Base-by-base conservation (phyloP, 2,329 filamentous ascomycete species). In the Penicillium sp. region DNA sequence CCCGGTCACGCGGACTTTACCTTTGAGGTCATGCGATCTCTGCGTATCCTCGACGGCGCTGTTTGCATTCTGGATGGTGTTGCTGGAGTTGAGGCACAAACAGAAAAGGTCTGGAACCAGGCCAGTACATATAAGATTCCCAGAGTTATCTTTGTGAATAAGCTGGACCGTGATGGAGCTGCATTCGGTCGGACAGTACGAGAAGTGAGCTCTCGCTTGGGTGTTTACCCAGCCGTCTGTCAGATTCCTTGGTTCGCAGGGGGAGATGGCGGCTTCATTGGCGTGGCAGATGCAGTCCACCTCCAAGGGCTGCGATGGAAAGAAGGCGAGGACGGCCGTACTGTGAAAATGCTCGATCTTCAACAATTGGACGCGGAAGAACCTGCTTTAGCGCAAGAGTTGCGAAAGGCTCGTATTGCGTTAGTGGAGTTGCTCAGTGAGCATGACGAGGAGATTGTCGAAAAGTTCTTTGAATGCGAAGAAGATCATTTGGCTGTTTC, bases 1-100 rank as follows among this genome's bases (percentile, higher is more conserved):
- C 94, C 94, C 2, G 94, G 94, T 1, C 94, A 99, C 69, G 92
- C 95, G 21, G 94, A 99, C 71, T 99, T 99, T 66, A 92, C 93
- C 0, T 97, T 97, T 67, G 94, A 99, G 72, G 94, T 97, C 2
- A 83, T 97, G 61, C 86, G 94, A 11, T 97, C 93, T 31, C 79
- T 97, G 6, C 87, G 91, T 18, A 88, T 96, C 32, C 81, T 96
- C 0, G 92, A 96, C 68, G 92, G 92, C 5, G 91, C 91, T 1
- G 87, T 96, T n/a, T 96, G 91, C 66, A 92, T 96, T 65, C 85
- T 96, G 7, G 92, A 96, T 69, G 92, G 90, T 0, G 92, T 96
- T 36, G 92, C 93, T 56, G 92, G 92, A 1, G 94, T 99, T 21
- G 94, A 99, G 74, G 93, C 94, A 1, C 94, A 97, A 70, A 97